Evolutionary conservation across 2,329 filamentous ascomycete genomes (phyloP).

Genomic region (Colletotrichum tanaceti): DNA sequence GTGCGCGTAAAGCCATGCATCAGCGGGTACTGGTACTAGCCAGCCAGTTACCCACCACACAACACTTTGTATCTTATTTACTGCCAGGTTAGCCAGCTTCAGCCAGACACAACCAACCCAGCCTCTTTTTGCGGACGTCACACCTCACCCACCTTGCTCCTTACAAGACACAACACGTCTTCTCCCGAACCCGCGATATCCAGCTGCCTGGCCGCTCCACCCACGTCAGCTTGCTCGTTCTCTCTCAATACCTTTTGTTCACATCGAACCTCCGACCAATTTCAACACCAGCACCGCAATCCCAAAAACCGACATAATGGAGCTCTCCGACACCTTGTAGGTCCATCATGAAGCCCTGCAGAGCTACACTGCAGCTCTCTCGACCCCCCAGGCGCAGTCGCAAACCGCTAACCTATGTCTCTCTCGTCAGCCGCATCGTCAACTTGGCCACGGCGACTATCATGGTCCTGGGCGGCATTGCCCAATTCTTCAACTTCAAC

Average conservation of each 20-base stretch:
- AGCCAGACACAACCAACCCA: slow-evolving; percentile 31
- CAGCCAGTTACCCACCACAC: slow-evolving; percentile 23
- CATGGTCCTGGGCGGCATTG: slow-evolving; percentile 86
- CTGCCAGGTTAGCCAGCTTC: slow-evolving; percentile 39
- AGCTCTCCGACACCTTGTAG: slow-evolving; percentile 93
- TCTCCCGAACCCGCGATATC: slow-evolving; percentile 30
- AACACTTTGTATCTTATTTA: slow-evolving; percentile 39
- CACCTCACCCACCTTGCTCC: slow-evolving; percentile 37
- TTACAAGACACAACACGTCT: slow-evolving; percentile 19
- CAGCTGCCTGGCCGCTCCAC: slow-evolving; percentile 34
- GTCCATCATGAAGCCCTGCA: slow-evolving; percentile 50
- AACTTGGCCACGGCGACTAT: slow-evolving; percentile 90
- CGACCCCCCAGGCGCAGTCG: slow-evolving; percentile 14
- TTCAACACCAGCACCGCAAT: background rate
- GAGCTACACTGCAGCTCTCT: slow-evolving; percentile 13
- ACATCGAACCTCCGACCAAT: slow-evolving; percentile 6
- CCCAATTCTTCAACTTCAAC: slow-evolving; percentile 72
- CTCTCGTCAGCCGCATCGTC: slow-evolving; percentile 80
- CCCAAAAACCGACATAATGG: slow-evolving; percentile 68
- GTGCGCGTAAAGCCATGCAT: background rate
- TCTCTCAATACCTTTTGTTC: slow-evolving; percentile 2
- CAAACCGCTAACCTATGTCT: slow-evolving; percentile 50
- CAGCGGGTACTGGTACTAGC: slow-evolving; percentile 16
- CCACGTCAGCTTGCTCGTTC: slow-evolving; percentile 35
- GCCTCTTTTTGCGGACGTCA: slow-evolving; percentile 38